A percentile compares a stretch with the other conserved stretches of the same genome.
Conservation (phyloP, 2,329 filamentous ascomycete species). For the Scedosporium dehoogii region DNA sequence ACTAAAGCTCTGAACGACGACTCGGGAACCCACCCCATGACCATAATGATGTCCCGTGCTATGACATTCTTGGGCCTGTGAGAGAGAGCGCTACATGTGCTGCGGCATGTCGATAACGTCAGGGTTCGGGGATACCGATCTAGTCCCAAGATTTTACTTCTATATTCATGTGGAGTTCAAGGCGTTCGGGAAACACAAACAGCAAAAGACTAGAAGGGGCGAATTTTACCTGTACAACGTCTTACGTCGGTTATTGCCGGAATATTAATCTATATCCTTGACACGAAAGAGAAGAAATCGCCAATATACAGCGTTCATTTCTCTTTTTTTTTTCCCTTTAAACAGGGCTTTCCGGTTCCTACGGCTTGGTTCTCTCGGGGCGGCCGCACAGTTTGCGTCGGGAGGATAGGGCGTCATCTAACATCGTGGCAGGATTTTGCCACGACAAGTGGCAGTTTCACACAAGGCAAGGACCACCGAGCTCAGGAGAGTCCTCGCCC, state of each 20-base stretch:
- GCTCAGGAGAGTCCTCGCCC: too few relatives aligned
- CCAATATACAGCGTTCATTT: too few relatives aligned
- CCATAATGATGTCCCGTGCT: not conserved
- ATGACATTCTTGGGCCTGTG: not conserved
- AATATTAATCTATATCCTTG: not conserved
- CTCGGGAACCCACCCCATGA: not conserved
- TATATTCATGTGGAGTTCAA: not conserved
- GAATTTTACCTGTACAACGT: not conserved
- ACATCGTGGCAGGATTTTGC: not conserved
- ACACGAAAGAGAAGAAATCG: not conserved
- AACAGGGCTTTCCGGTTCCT: too few relatives aligned
- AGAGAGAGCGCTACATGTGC: not conserved
- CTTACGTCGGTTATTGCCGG: not conserved
- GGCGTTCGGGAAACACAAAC: not conserved
- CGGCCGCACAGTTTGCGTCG: not conserved
- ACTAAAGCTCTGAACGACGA: slow-evolving; percentile 19
- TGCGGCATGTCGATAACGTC: not conserved
- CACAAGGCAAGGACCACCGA: too few relatives aligned
- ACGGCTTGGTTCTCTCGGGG: not conserved
- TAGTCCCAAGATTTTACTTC: not conserved
- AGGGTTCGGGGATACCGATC: not conserved
- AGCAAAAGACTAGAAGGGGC: not conserved
- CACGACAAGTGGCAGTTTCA: too few relatives aligned
- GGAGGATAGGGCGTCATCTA: not conserved
- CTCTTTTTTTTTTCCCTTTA: too few relatives aligned